Base-by-base conservation (phyloP, 768 basidiomycete species). In the Mycena filopes region DNA sequence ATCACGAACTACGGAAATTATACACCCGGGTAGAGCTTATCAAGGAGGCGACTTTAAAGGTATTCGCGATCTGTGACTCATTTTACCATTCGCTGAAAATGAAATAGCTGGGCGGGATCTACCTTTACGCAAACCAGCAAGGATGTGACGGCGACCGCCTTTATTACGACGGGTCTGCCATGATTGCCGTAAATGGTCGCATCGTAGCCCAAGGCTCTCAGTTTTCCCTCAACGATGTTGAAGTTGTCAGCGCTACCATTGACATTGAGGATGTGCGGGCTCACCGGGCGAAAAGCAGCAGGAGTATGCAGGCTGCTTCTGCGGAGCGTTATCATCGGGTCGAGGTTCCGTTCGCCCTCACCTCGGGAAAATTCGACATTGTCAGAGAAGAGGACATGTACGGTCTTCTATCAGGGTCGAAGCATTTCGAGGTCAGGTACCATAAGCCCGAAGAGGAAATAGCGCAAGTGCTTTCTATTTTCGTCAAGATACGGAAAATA, bases 71-170 rank as follows among this genome's bases (percentile, higher is more conserved):
- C 11, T 29, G 29, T 21, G 29, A 43, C 51, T 28, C 4, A n/a
- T 48, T 68, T 31, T 60, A 61, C 47, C 20, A 29, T 20, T 36
- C 43, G 56, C 41, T 49, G 4, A 54, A 43, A 40, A 29, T 33
- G 43, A 42, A 41, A 10, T 69, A 98, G 97, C 86, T 96, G 38
- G 98, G 98, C 12, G 98, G 98, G 3, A 88, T 98, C 55, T 99
- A 99, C 78, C 86, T 99, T 9, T 99, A 99, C 72, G 95, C 98
- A 11, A 99, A 99, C 75, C 98, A 99, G 72, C 97, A 98, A 82
- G 98, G 98, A 7, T 99, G 98, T 73, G 98, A 99, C 72, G 98
- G 98, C 1, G 98, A 99, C 75, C 88, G 98, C 31, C 84, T 99
- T 0, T 99, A 99, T 82, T 99, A 98, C 75, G 98, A 99, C 70